phyloP scores from a whole-genome alignment of 441 rosid species.

The Metrosideros polymorpha region DNA sequence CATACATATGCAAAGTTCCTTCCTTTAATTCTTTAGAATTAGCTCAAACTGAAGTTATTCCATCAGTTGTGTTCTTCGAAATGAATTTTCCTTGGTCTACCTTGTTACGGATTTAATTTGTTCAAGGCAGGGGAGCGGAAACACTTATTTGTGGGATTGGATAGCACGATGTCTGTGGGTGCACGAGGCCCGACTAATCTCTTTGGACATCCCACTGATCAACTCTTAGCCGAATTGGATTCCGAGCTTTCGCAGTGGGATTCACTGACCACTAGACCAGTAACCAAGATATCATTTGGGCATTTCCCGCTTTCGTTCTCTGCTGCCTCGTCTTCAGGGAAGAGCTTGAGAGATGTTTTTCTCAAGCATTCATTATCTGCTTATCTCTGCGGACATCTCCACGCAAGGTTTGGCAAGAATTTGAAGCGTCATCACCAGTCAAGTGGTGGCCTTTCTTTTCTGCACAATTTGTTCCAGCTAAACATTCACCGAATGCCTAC shows the following conservation, averaged over 20 bases:
- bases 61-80: not conserved
- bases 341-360: constrained; percentile 62
- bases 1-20: not conserved
- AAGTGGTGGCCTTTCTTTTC: constrained; percentile 20
- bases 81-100: not conserved
- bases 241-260: constrained; percentile 73
- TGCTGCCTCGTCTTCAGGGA: constrained; percentile 43
- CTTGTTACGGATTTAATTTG: not conserved
- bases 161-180: constrained; percentile 68
- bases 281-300: constrained; percentile 79
- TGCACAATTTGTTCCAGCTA: constrained; percentile 52
- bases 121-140: constrained; percentile 44
- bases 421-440: constrained; percentile 68
- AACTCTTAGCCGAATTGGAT: constrained; percentile 51
- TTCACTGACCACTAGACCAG: constrained; percentile 36
- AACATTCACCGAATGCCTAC: constrained; percentile 45
- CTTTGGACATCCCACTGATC: constrained; percentile 86
- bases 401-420: constrained; percentile 73
- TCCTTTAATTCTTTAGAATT: not conserved
- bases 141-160: constrained; percentile 80
- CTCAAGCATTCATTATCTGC: constrained; percentile 77
- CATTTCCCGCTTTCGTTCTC: constrained; percentile 91
- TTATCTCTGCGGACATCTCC: constrained; percentile 90
- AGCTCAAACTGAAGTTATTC: not conserved
- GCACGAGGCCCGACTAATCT: constrained; percentile 90